Percentiles rank a stretch among this genome's conserved stretches.
Conservation (phyloP, 1,284 basidiomycete genomes). For the Ustilago sp. region DNA sequence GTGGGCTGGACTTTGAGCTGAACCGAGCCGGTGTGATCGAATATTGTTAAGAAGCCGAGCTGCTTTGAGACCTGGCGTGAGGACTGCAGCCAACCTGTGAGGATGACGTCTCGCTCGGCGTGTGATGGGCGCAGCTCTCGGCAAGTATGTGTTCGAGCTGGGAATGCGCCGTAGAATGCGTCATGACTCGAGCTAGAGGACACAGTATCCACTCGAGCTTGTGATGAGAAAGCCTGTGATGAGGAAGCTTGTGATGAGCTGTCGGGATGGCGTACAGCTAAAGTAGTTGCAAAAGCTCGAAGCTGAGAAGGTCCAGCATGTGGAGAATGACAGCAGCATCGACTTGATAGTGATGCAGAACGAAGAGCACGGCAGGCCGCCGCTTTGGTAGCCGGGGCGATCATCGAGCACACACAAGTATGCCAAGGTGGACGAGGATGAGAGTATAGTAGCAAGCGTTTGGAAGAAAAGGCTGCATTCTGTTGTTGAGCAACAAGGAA, state of each 20-base stretch:
- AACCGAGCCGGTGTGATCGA: constrained; percentile 79
- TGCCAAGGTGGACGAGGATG: no score
- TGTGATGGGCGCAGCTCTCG: constrained; percentile 75
- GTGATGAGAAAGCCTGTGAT: constrained; percentile 1
- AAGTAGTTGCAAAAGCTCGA: constrained; percentile 8
- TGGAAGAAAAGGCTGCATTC: not conserved
- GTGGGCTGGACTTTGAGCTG: constrained; percentile 74
- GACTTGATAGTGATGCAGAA: not conserved
- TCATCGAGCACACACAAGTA: constrained; percentile 2
- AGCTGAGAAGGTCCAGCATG: not conserved
- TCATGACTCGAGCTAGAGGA: not conserved
- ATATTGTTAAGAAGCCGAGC: constrained; percentile 83
- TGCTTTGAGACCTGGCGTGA: constrained; percentile 77
- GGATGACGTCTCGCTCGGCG: constrained; percentile 76
- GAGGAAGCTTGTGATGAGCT: not conserved
- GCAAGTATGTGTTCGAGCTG: constrained; percentile 77
- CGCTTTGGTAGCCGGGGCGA: constrained; percentile 5
- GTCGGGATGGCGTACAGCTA: not conserved
- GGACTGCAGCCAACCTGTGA: constrained; percentile 82
- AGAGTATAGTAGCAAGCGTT: not conserved
- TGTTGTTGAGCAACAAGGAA: constrained; percentile 13
- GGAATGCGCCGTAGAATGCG: constrained; percentile 73
- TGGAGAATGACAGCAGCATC: not conserved
- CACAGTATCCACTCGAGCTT: not conserved
- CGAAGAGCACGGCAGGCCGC: constrained; percentile 4